phyloP scores from a whole-genome alignment of 2,329 filamentous ascomycete genomes.

The Monosporascus sp. region DNA sequence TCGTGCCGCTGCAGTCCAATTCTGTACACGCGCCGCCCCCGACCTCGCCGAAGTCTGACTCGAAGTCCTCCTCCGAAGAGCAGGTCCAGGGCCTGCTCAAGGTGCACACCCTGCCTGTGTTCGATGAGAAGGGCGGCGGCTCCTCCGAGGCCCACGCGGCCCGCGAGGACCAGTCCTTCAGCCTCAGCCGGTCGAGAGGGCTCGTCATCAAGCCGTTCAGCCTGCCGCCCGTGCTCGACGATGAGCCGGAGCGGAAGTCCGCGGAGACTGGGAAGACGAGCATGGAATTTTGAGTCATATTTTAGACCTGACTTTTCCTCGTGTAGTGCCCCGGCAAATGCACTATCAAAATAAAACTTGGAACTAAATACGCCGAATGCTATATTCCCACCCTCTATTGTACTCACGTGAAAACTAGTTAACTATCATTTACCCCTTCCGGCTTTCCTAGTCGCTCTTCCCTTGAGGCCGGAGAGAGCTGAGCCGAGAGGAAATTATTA shows the following conservation, averaged over 20 bases:
- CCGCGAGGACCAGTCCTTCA: constrained; percentile 86
- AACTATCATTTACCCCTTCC: no score
- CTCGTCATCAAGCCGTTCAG: constrained; percentile 85
- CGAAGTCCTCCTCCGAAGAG: constrained; percentile 52
- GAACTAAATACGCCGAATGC: no score
- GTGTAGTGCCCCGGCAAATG: no score
- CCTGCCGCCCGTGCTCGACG: constrained; percentile 79
- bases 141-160: constrained; percentile 60
- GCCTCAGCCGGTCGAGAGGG: constrained; percentile 71
- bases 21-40: constrained; percentile 46
- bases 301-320: no score
- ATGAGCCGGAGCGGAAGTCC: constrained; percentile 41
- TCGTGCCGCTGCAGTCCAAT: constrained; percentile 64
- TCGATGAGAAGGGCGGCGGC: constrained; percentile 84
- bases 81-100: constrained; percentile 81
- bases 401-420: no score
- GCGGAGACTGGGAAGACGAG: constrained; percentile 57
- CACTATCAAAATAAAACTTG: no score
- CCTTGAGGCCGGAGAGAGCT: no score
- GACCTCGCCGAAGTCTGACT: constrained; percentile 41
- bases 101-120: constrained; percentile 75
- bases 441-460: no score
- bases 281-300: constrained; percentile 61
- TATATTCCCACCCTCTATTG: no score
- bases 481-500: no score